Evolutionary conservation across 345 rosid species (phyloP), one percentile per base, ranked within the genome.

Genomic region (Heritiera littoralis): DNA sequence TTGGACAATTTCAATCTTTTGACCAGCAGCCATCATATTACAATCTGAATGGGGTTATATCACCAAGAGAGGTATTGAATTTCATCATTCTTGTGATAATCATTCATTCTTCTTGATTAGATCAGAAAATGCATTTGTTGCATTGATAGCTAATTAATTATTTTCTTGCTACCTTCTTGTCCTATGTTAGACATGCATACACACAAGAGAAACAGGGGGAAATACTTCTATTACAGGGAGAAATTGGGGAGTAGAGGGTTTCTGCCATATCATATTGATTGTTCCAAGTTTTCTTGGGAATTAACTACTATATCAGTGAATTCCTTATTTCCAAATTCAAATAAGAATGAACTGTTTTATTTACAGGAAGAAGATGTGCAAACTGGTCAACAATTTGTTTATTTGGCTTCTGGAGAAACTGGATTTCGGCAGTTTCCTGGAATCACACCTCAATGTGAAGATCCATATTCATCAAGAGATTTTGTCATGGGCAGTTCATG

Each of bases 51-150:
- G 88, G 85, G 77, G 76, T 86, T 49, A 68, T 85, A 66, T 81
- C 89, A 59, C 77, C 86, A 49, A 83, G 84, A 80, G 93, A 93
- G 99, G 99, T 96, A 91, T 79, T 45, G 67, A 49, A 74, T 78
- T 80, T 55, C n/a, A 65, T 61, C 46, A 56, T 71, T 68, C 56
- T 54, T 6, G 64, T 46, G 35, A 75, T 48, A 41, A 35, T 66
- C 1, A 35, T 1, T 81, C 48, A 15, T 75, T 80, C n/a, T 43
- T 12, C 43, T 12, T 28, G 67, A 32, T 67, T 23, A 66, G 17
- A 70, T 58, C 18, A 20, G 8, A 66, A 18, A 66, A 75, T 20
- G 4, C 14, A 60, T 71, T 14, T 71, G 64, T 48, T 54, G 15
- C 46, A 72, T 41, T 72, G 13, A 14, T 45, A 5, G 15, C 23